These are phyloP conservation scores for Arabidopsis arenosa DNA, from an alignment of 345 rosid genomes.

Conservation along the genomic window DNA sequence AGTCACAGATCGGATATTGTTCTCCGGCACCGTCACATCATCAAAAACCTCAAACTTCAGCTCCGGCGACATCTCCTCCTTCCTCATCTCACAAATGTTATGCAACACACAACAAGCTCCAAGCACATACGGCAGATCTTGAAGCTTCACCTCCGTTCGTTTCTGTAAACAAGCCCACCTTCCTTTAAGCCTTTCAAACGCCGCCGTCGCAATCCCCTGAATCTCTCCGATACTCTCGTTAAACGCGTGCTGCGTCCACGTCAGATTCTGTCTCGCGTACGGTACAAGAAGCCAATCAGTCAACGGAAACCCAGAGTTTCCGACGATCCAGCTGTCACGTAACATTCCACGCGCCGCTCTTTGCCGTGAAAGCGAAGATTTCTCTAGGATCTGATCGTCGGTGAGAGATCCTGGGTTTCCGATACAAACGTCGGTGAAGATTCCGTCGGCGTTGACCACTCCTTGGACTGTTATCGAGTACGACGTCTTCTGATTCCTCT, in stretches of 20 bases:
- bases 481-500: conserved; percentile 82
- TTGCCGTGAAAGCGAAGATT: conserved; percentile 66
- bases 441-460: conserved; percentile 69
- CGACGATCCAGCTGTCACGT: conserved; percentile 67
- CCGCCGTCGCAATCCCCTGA: conserved; percentile 51
- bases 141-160: conserved; percentile 78
- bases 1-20: conserved; percentile 51
- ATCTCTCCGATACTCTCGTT: conserved; percentile 62
- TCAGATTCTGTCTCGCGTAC: conserved; percentile 66
- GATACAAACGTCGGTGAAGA: conserved; percentile 79
- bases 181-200: conserved; percentile 67
- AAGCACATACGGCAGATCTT: conserved; percentile 77
- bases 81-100: conserved; percentile 79
- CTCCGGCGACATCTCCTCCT: conserved; percentile 59
- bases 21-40: conserved; percentile 70
- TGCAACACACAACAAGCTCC: conserved; percentile 91
- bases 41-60: conserved; percentile 59
- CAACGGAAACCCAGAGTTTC: conserved; percentile 66
- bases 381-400: conserved; percentile 76
- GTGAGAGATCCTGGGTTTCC: conserved; percentile 87
- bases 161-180: conserved; percentile 84
- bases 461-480: conserved; percentile 86
- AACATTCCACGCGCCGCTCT: conserved; percentile 61
- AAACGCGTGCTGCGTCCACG: conserved; percentile 83
- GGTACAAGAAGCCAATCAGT: conserved; percentile 84